Conservation (phyloP, 805 yeast species). For the Peterozyma xylosa region DNA sequence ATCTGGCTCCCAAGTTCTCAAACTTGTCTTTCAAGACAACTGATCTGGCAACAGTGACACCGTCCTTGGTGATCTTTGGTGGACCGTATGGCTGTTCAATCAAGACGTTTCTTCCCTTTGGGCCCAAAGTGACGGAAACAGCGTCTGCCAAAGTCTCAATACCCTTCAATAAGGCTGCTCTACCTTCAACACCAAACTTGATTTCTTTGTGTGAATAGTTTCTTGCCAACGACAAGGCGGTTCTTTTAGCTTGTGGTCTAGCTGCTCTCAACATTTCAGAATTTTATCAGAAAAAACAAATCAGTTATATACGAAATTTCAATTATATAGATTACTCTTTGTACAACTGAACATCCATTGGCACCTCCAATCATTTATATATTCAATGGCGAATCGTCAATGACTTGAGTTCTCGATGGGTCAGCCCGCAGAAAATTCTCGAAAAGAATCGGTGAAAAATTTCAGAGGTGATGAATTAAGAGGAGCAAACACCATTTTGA, state of each 20-base stretch:
- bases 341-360: too few species aligned
- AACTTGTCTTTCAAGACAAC: slow-evolving; percentile 80
- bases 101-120: slow-evolving; percentile 94
- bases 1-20: slow-evolving; percentile 94
- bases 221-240: slow-evolving; percentile 35
- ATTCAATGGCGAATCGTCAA: too few species aligned
- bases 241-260: slow-evolving; percentile 33
- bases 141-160: slow-evolving; percentile 95
- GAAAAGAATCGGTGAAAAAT: too few species aligned
- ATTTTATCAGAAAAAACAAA: too few species aligned
- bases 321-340: too few species aligned
- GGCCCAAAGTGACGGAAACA: slow-evolving; percentile 93
- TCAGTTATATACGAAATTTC: too few species aligned
- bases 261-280: slow-evolving; percentile 38
- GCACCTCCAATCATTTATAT: too few species aligned
- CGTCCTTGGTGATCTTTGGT: slow-evolving; percentile 98
- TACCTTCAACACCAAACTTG: slow-evolving; percentile 94
- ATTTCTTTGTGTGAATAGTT: slow-evolving; percentile 77
- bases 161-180: slow-evolving; percentile 90
- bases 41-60: slow-evolving; percentile 93
- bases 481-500: too few species aligned
- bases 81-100: slow-evolving; percentile 96
- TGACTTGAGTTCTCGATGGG: too few species aligned
- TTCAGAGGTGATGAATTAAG: too few species aligned
- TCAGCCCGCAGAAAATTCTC: too few species aligned